These are phyloP conservation scores for Podila horticola DNA, from an alignment of 192 early-diverging fungal species.

Conservation along the genomic window DNA sequence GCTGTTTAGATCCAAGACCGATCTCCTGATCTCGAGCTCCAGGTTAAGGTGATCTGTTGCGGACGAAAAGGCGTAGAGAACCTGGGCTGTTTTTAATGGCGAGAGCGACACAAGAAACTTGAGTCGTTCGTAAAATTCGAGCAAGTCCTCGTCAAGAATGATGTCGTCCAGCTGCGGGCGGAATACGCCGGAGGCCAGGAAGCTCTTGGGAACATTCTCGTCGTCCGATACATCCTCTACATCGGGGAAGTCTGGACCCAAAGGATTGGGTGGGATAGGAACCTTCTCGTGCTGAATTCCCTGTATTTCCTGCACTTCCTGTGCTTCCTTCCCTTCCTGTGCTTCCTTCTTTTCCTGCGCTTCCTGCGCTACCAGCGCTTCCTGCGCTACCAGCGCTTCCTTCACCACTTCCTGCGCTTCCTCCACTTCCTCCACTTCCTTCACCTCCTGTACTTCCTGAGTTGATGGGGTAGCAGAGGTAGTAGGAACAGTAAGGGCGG, in stretches of 20 bases:
- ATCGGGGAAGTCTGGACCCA: slow-evolving; percentile 3
- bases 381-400: not conserved
- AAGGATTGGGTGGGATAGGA: not conserved
- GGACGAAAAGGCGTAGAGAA: slow-evolving; percentile 43
- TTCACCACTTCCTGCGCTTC: not conserved
- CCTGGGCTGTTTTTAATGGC: slow-evolving; percentile 45
- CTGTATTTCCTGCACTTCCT: not conserved
- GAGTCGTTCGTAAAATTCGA: slow-evolving; percentile 44
- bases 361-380: not conserved
- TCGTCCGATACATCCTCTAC: slow-evolving; percentile 11
- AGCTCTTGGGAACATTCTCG: not conserved
- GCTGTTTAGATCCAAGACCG: slow-evolving; percentile 35
- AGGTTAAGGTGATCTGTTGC: slow-evolving; percentile 42
- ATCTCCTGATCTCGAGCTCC: slow-evolving; percentile 35
- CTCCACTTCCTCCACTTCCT: not conserved
- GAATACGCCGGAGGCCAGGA: slow-evolving; percentile 23
- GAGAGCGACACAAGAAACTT: slow-evolving; percentile 48
- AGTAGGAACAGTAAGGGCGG: not conserved
- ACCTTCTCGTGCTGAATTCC: too few species aligned
- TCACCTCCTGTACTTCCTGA: not conserved
- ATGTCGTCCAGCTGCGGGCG: slow-evolving; percentile 47
- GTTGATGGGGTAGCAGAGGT: not conserved
- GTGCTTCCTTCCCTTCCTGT: not conserved
- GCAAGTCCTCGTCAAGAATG: slow-evolving; percentile 42
- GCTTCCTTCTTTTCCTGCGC: not conserved